Evolutionary conservation across 2,329 filamentous ascomycete genomes (phyloP).

Genomic region (Calonectria hawksworthii): DNA sequence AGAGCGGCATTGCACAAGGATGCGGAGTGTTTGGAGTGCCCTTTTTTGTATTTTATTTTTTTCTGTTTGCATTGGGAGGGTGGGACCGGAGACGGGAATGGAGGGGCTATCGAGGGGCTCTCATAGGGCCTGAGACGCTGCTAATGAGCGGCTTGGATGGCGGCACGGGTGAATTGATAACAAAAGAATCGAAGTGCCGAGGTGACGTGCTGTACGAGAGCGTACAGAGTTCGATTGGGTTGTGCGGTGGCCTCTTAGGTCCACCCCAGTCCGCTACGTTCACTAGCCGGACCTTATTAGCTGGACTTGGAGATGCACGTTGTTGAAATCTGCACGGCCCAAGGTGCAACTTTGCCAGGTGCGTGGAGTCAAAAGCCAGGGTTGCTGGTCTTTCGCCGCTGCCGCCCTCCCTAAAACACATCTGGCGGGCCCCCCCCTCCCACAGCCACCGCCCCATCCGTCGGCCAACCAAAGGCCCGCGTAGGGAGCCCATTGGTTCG

Average conservation of each 20-base stretch:
- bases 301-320: constrained; percentile 15
- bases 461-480: constrained; percentile 31
- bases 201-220: background rate
- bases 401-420: constrained; percentile 11
- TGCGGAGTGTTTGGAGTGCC: background rate
- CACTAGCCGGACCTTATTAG: constrained; percentile 8
- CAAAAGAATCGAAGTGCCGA: background rate
- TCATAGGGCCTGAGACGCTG: constrained; percentile 1
- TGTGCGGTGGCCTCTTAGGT: background rate
- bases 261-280: background rate
- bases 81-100: constrained; percentile 13
- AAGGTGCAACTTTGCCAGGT: constrained; percentile 13
- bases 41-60: background rate
- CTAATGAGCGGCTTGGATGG: too few relatives aligned
- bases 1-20: constrained; percentile 14
- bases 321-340: constrained; percentile 20
- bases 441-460: constrained; percentile 35
- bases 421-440: constrained; percentile 23
- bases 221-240: constrained; percentile 1
- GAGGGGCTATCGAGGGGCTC: background rate
- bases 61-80: background rate
- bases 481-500: constrained; percentile 18
- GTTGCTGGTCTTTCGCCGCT: constrained; percentile 6
- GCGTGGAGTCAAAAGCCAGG: background rate
- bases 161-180: constrained; percentile 7